Evolutionary conservation across 495 filamentous ascomycete species (phyloP), one percentile per base, ranked within the genome.

Genomic region (Trichodelitschia bisporula): DNA sequence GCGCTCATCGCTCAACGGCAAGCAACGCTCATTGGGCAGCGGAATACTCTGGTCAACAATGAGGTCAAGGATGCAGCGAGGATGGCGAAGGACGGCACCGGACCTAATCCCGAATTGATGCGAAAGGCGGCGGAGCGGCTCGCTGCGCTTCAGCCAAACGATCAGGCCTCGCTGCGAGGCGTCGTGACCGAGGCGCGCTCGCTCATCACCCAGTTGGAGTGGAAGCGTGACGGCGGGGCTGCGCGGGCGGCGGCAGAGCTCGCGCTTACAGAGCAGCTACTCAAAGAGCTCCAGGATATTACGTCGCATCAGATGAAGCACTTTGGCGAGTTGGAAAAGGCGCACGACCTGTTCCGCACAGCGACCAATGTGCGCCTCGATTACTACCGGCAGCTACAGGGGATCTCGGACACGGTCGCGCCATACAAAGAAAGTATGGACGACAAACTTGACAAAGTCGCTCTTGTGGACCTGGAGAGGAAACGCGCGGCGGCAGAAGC

Each of bases 381-480:
- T 23, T 93, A 73, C 36, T 92, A 92, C 47, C 66, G 72, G 0
- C 84, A 92, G 40, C 53, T 97, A 13, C 84, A 93, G 44, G 60
- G 64, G 12, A 66, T 93, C 19, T 93, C 84, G 0, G 82, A 92
- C 48, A 79, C 62, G 15, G 77, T 92, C 0, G 64, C 61, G 5
- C 72, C 73, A 4, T 72, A 72, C 26, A 69, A 77, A 37, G 58
- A 65, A 24, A 56, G 65, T 28, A 52, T 55, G 32, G 51, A 57
- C 19, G 54, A 56, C 3, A 46, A 51, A 29, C 48, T 59, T 8
- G 43, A 62, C 40, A 28, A 39, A 23, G 31, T 13, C 5, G 40
- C 48, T 19, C 49, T 58, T 16, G 67, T 78, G 45, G 43, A 61
- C 4, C 30, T 24, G 0, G 4, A n/a, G 9, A 9, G 18, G 8